phyloP scores from a whole-genome alignment of 163 green algal species.

The Trebouxiophyceae sp. region DNA sequence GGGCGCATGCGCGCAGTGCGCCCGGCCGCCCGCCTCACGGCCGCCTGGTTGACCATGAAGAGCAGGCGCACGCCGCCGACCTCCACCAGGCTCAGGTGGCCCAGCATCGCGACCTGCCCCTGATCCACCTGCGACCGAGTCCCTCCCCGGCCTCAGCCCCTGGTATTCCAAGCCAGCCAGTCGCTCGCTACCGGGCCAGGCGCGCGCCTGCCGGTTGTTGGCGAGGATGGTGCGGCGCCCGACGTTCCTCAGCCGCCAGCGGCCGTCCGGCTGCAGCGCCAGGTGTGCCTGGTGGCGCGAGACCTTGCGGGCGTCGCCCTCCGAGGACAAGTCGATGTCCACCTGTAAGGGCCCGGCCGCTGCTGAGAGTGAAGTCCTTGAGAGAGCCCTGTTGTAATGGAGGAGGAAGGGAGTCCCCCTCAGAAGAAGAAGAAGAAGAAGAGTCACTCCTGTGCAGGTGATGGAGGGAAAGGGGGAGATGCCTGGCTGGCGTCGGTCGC shows the following conservation, averaged over 20 bases:
- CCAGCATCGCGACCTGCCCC: conserved; percentile 8
- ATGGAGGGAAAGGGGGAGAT: too few relatives aligned
- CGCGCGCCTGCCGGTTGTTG: conserved; percentile 15
- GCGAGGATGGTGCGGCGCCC: conserved; percentile 23
- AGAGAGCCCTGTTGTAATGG: background rate
- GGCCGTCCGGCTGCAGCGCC: conserved; percentile 17
- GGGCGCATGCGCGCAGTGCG: too few relatives aligned
- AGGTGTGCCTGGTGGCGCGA: conserved; percentile 35
- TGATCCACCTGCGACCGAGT: conserved; percentile 4
- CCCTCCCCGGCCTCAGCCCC: background rate
- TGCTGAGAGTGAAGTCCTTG: background rate
- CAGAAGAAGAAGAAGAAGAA: background rate
- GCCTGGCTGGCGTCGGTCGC: background rate
- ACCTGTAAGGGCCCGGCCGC: conserved; percentile 12
- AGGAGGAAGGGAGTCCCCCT: background rate
- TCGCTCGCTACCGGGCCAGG: background rate
- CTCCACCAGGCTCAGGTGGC: conserved; percentile 36
- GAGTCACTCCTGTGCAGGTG: conserved; percentile 17
- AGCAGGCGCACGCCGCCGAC: conserved; percentile 28
- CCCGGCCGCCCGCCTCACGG: conserved; percentile 6
- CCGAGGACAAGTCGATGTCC: conserved; percentile 31
- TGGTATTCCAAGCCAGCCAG: background rate
- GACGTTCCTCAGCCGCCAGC: conserved; percentile 21
- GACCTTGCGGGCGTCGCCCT: conserved; percentile 9
- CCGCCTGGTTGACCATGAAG: conserved; percentile 33